Conservation (phyloP, 2,329 filamentous ascomycete genomes). For the Cercospora nicotianae region DNA sequence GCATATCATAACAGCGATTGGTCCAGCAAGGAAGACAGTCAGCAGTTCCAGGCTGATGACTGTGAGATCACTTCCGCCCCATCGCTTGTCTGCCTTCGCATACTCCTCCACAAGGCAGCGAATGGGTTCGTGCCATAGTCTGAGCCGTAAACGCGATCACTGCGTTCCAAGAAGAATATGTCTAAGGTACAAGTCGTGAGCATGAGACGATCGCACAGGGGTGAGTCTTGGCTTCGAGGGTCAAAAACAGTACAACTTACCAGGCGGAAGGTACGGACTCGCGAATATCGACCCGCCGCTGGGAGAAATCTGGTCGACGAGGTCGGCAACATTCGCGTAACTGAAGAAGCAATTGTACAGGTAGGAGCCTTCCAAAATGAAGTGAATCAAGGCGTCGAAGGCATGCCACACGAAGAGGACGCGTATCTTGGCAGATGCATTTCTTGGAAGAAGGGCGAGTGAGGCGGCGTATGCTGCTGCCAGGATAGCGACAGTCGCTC, state of each 20-base stretch:
- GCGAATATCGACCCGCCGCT: slow-evolving; percentile 12
- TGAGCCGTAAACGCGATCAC: slow-evolving; percentile 55
- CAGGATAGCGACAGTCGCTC: slow-evolving; percentile 56
- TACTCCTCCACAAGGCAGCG: slow-evolving; percentile 65
- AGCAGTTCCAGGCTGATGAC: slow-evolving; percentile 62
- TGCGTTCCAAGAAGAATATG: background rate
- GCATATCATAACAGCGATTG: slow-evolving; percentile 59
- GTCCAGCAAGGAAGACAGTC: slow-evolving; percentile 61
- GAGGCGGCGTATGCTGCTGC: slow-evolving; percentile 54
- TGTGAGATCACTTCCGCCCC: slow-evolving; percentile 59
- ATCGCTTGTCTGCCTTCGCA: slow-evolving; percentile 62
- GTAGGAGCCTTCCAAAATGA: slow-evolving; percentile 86
- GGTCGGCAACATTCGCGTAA: slow-evolving; percentile 46
- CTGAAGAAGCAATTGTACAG: slow-evolving; percentile 92
- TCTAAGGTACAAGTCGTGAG: background rate
- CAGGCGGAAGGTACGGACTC: slow-evolving; percentile 46
- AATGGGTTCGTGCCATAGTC: slow-evolving; percentile 57
- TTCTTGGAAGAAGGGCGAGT: slow-evolving; percentile 52
- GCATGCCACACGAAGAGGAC: slow-evolving; percentile 92
- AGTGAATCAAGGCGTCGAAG: slow-evolving; percentile 88
- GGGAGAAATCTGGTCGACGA: background rate
- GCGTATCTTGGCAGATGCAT: slow-evolving; percentile 59
- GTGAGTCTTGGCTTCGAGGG: background rate
- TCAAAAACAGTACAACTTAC: background rate
- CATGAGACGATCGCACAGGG: background rate